Evolutionary conservation across 225 moss, liverwort and hornwort genomes (phyloP).

Genomic region (Ulota crispa): DNA sequence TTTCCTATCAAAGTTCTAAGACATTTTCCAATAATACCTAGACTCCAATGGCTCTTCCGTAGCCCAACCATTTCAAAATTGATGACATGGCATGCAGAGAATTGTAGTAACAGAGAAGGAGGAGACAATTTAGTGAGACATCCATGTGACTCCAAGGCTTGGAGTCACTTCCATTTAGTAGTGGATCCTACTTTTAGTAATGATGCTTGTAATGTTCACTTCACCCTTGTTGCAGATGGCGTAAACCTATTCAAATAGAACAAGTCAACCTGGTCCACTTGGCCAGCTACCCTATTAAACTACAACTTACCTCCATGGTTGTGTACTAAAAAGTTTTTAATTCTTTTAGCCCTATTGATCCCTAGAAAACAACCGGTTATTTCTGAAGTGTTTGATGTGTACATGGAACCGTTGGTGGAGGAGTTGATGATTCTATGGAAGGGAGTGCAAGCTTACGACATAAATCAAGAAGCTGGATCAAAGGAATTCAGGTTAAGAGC

Average conservation of each 20-base stretch:
- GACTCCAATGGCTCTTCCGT: no score
- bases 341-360: no score
- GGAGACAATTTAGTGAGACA: no score
- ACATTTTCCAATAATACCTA: no score
- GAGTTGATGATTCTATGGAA: background rate
- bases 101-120: no score
- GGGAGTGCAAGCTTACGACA: background rate
- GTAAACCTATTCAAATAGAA: background rate
- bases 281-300: no score
- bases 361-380: background rate
- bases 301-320: no score
- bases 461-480: background rate
- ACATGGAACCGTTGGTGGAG: background rate
- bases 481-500: background rate
- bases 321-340: no score
- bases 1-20: no score
- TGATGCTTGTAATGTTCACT: background rate
- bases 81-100: no score
- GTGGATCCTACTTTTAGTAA: background rate
- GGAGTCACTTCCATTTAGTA: background rate
- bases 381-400: background rate
- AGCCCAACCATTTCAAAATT: no score
- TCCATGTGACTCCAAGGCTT: background rate
- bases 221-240: background rate
- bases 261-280: background rate